Base-by-base conservation (phyloP, 1,284 basidiomycete species). In the Malassezia pachydermatis region DNA sequence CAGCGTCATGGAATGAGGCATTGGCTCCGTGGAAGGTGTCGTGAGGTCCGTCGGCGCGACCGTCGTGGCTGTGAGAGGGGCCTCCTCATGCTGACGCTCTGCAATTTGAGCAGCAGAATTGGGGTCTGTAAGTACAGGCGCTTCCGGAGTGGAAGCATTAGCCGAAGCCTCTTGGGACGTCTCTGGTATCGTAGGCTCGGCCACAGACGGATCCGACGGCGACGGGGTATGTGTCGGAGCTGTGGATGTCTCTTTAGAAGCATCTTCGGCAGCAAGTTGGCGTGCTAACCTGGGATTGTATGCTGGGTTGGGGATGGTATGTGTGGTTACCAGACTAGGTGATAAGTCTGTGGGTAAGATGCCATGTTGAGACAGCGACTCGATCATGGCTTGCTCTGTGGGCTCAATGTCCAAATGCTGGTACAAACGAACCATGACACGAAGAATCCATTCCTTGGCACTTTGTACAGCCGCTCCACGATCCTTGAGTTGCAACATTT, bases 401-500 rank as follows among this genome's bases (percentile, higher is more conserved):
- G 48, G 41, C 29, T 71, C 68, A 17, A 71, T 68, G 34, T 68
- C 68, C 59, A 71, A 67, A 48, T 71, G 68, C 51, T 70, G 65
- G 41, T 63, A 71, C 36, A 71, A 54, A 23, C 67, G 62, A 24
- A 66, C 59, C 62, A 70, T 67, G 48, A 70, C 64, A 17, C 62
- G 63, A 41, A 67, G 30, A 7, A 56, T 51, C 68, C 68, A 71
- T 38, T 61, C 51, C 5, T 65, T 60, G 32, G 58, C 56, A 45
- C 60, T 68, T 13, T 57, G 44, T 25, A 57, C 59, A 19, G 60
- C 62, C 9, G 41, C 28, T 19, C 34, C 23, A 2, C 17, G n/a
- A n/a, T 47, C 40, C 16, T 37, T 52, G 8, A 24, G 27, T 16
- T 35, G 27, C 5, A 41, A 16, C 0, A 22, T 28, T 1, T 57